A percentile compares a stretch with the other conserved stretches of the same genome.
phyloP scores from a whole-genome alignment of 257 asterid genomes.

The Haberlea rhodopensis region DNA sequence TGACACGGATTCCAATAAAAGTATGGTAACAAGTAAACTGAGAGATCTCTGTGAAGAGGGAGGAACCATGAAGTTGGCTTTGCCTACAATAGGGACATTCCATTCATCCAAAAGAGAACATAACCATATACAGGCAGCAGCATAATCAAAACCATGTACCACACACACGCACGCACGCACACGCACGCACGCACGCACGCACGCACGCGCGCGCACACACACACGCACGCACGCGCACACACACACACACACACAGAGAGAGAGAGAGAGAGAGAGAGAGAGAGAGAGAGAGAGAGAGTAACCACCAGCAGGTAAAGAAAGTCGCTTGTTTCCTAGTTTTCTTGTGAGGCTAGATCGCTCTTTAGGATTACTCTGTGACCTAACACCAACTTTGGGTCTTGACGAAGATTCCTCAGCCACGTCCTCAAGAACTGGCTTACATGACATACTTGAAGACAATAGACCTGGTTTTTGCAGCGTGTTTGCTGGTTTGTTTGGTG shows the following conservation, averaged over 20 bases:
- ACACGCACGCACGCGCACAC: background rate
- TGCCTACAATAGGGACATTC: background rate
- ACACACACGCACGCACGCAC: background rate
- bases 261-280: constrained; percentile 5
- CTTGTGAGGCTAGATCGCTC: constrained; percentile 56
- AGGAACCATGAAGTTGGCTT: background rate
- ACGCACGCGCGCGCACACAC: no score
- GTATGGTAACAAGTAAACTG: background rate
- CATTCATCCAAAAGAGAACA: background rate
- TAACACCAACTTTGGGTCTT: constrained; percentile 39
- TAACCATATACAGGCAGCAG: background rate
- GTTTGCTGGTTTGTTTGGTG: constrained; percentile 44
- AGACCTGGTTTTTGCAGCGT: constrained; percentile 37
- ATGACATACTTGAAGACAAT: constrained; percentile 31
- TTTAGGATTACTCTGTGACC: constrained; percentile 75
- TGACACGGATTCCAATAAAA: background rate
- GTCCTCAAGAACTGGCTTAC: constrained; percentile 37
- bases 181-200: background rate
- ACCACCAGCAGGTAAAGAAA: constrained; percentile 73
- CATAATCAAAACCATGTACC: background rate
- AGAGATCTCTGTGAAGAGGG: background rate
- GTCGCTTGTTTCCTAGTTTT: constrained; percentile 63
- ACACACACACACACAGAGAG: background rate
- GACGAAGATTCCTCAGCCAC: constrained; percentile 44
- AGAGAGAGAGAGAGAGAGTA: constrained; percentile 29